Base-by-base conservation (phyloP, 345 rosid species). In the Acer negundo region DNA sequence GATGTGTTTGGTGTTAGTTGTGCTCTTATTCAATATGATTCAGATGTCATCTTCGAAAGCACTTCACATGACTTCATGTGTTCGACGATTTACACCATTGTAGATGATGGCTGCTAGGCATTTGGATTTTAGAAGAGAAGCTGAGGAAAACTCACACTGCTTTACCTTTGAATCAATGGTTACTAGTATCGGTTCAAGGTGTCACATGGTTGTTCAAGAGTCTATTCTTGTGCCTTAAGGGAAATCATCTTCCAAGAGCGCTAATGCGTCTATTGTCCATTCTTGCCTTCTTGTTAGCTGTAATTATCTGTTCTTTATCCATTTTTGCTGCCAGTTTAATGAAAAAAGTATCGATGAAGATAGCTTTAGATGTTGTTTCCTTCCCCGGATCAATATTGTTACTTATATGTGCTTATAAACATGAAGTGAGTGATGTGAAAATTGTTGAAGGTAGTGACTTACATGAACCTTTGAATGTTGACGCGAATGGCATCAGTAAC, bases 331-430 rank as follows among this genome's bases (percentile, higher is more conserved):
- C 80, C 23, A 68, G 87, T 68, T 72, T 82, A 62, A 77, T 78
- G 16, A 35, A 80, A n/a, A 67, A 26, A 44, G 72, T 82, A 6
- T 49, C 71, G 0, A 1, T 88, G 20, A 85, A 81, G 70, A 74
- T 66, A 62, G 73, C 78, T 70, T 79, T 89, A 63, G 95, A 93
- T 84, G 79, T 84, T 77, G 69, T 89, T 5, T 89, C 86, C 15
- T 72, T 90, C 4, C 93, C 94, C 4, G 98, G 93, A 15, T 88
- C 90, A 31, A 64, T 87, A n/a, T 67, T 93, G 20, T 80, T 90
- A 79, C 69, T 91, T 71, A 20, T 89, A 19, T 85, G 90, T 80
- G 90, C 90, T 74, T 90, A 80, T 71, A 87, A 80, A 17, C 38
- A 79, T 59, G 81, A 76, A 61, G 88, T 82, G 1, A 70, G 51